Percentiles rank a stretch among this genome's conserved stretches.
Evolutionary conservation across 257 asterid species (phyloP).

Genomic region (Jacaranda copaia): DNA sequence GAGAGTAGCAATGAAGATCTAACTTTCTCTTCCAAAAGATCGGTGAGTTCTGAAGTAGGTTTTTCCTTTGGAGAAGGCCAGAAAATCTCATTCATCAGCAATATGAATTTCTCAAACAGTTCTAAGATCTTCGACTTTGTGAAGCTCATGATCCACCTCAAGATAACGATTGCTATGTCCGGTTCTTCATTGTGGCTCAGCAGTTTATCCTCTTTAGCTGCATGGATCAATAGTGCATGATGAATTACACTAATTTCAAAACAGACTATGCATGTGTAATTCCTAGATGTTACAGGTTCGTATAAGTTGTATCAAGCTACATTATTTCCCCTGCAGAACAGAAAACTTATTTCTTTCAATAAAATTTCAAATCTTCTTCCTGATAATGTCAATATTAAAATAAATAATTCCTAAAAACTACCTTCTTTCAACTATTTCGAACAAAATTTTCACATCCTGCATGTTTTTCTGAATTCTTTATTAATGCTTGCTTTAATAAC

Average conservation of each 20-base stretch:
- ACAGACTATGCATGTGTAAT: too few species aligned
- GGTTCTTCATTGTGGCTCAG: conserved; percentile 29
- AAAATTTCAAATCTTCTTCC: not conserved
- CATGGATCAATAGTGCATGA: conserved; percentile 20
- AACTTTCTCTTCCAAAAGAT: conserved; percentile 60
- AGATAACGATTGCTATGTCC: conserved; percentile 39
- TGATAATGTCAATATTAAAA: not conserved
- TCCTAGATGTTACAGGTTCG: too few species aligned
- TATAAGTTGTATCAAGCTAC: too few species aligned
- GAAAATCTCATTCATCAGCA: conserved; percentile 48
- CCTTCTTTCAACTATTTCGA: not conserved
- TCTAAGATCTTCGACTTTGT: conserved; percentile 51
- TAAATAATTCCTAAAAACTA: not conserved
- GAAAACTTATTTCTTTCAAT: not conserved
- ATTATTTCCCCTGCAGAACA: not conserved
- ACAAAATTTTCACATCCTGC: not conserved
- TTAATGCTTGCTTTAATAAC: not conserved
- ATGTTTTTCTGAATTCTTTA: not conserved
- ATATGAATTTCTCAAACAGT: conserved; percentile 45
- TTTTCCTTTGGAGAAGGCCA: conserved; percentile 44
- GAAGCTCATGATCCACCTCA: conserved; percentile 54
- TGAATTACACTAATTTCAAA: too few species aligned
- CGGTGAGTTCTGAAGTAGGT: conserved; percentile 51
- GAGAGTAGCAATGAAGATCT: conserved; percentile 63
- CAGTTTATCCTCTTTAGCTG: conserved; percentile 44